phyloP scores from a whole-genome alignment of 768 basidiomycete species.

The Suillus americanus region DNA sequence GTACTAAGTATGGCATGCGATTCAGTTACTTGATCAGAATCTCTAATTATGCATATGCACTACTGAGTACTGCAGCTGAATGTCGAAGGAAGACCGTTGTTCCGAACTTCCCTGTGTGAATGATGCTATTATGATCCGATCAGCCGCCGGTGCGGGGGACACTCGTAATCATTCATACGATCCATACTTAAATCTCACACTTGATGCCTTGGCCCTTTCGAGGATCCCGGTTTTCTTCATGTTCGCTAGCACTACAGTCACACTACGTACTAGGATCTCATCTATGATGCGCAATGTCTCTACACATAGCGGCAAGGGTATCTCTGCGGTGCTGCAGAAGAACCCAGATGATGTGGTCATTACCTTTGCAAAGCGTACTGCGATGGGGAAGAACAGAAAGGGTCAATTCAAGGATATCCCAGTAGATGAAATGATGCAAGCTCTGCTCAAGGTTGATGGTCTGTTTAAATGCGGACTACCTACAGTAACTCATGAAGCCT shows the following conservation, averaged over 20 bases:
- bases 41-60: background rate
- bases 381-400: conserved; percentile 85
- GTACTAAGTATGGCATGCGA: background rate
- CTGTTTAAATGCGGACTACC: background rate
- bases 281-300: conserved; percentile 31
- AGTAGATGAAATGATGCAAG: conserved; percentile 83
- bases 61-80: background rate
- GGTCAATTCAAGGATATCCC: conserved; percentile 88
- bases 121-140: background rate
- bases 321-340: conserved; percentile 60
- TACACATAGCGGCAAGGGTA: conserved; percentile 38
- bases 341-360: conserved; percentile 86
- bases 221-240: conserved; percentile 15
- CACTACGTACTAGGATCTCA: conserved; percentile 15
- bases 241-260: conserved; percentile 9
- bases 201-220: background rate
- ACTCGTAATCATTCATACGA: background rate
- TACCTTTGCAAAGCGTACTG: conserved; percentile 86
- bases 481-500: conserved; percentile 1
- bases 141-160: background rate
- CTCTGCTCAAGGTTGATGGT: conserved; percentile 69
- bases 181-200: background rate
- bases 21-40: background rate
- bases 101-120: background rate
- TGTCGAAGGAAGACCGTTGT: background rate